phyloP scores from a whole-genome alignment of 202 grass and related monocot species.

The Carex arenaria region DNA sequence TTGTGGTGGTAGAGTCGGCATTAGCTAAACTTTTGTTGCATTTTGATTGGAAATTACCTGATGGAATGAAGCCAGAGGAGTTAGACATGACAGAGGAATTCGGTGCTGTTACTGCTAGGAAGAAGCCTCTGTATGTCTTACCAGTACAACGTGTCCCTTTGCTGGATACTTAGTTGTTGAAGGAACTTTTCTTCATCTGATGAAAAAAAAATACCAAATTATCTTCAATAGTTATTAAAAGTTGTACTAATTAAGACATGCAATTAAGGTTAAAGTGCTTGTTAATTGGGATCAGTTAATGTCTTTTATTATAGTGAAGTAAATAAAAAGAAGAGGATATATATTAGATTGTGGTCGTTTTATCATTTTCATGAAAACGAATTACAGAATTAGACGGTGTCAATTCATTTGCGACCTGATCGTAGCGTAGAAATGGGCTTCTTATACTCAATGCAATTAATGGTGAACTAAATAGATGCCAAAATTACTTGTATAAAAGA shows the following conservation, averaged over 20 bases:
- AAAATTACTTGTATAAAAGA: too few relatives aligned
- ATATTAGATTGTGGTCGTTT: too few relatives aligned
- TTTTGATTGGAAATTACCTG: slow-evolving; percentile 24
- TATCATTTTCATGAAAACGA: too few relatives aligned
- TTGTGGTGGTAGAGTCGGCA: slow-evolving; percentile 6
- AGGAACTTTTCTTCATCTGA: neutral
- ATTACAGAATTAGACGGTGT: too few relatives aligned
- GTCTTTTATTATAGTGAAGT: too few relatives aligned
- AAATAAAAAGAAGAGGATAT: too few relatives aligned
- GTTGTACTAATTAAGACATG: neutral
- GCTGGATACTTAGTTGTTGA: neutral
- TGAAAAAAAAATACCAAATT: neutral
- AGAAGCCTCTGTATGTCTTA: slow-evolving; percentile 10
- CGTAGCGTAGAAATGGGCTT: too few relatives aligned
- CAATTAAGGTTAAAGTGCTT: neutral
- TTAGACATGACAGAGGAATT: slow-evolving; percentile 27
- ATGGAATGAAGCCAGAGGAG: slow-evolving; percentile 5
- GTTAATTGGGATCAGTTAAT: neutral
- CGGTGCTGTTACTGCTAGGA: slow-evolving; percentile 9
- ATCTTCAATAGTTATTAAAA: neutral
- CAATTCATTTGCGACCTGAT: too few relatives aligned
- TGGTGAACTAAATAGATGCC: too few relatives aligned
- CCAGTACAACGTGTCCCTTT: neutral
- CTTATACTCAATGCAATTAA: too few relatives aligned
- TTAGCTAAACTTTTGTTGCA: slow-evolving; percentile 16